Percentiles rank a stretch among this genome's conserved stretches.
These are phyloP conservation scores for Platanus orientalis DNA, from an alignment of 164 flowering plant species.

Conservation along the genomic window DNA sequence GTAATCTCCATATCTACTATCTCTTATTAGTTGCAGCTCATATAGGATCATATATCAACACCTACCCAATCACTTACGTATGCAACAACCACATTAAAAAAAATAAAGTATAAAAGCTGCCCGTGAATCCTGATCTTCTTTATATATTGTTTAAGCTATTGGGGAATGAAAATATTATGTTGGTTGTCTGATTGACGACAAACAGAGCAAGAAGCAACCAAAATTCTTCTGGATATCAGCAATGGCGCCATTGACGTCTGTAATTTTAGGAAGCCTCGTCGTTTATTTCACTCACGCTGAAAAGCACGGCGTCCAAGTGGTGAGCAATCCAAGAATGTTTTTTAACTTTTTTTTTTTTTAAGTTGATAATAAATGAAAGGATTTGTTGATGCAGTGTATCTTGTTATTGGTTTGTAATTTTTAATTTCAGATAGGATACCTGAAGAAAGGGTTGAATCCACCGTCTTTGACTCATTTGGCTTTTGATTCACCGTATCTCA, in stretches of 20 bases:
- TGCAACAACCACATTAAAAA: too few relatives aligned
- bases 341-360: neutral
- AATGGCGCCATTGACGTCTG: constrained; percentile 71
- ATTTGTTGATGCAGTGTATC: too few relatives aligned
- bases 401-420: too few relatives aligned
- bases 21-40: too few relatives aligned
- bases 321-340: constrained; percentile 18
- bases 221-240: constrained; percentile 76
- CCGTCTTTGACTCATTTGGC: constrained; percentile 42
- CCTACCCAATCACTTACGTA: too few relatives aligned
- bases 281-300: constrained; percentile 76
- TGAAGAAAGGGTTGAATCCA: constrained; percentile 86
- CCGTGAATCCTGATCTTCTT: too few relatives aligned
- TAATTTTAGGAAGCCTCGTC: constrained; percentile 66
- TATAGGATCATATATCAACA: too few relatives aligned
- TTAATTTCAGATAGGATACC: constrained; percentile 56
- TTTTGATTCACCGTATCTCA: constrained; percentile 47
- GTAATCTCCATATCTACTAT: too few relatives aligned
- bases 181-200: neutral
- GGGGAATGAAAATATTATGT: too few relatives aligned
- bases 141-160: too few relatives aligned
- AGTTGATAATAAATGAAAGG: too few relatives aligned
- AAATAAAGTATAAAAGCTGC: too few relatives aligned
- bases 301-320: constrained; percentile 81
- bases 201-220: constrained; percentile 58